A percentile compares a stretch with the other conserved stretches of the same genome.
Conservation (phyloP, 2,329 filamentous ascomycete species). For the Acephala macrosclerotiorum region DNA sequence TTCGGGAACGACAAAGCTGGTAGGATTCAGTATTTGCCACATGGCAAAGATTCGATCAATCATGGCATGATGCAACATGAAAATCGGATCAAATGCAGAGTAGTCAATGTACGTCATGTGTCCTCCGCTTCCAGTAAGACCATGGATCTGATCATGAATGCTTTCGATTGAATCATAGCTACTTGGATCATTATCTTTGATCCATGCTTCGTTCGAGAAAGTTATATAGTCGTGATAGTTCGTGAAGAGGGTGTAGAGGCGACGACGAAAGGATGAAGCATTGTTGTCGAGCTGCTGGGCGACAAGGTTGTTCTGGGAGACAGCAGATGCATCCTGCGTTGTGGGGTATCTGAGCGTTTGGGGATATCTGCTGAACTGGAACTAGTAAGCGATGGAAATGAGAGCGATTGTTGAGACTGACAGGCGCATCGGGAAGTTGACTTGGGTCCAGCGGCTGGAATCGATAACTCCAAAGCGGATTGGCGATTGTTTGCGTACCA, state of each 20-base stretch:
- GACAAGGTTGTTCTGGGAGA: slow-evolving; percentile 66
- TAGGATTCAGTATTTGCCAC: slow-evolving; percentile 54
- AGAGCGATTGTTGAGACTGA: slow-evolving; percentile 47
- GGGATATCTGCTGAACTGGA: slow-evolving; percentile 64
- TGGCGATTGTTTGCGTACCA: slow-evolving; percentile 48
- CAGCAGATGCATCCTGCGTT: slow-evolving; percentile 49
- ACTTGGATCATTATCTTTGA: slow-evolving; percentile 47
- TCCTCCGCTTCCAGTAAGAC: slow-evolving; percentile 63
- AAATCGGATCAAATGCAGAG: slow-evolving; percentile 55
- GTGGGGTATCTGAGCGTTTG: slow-evolving; percentile 65
- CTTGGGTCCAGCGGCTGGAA: slow-evolving; percentile 52
- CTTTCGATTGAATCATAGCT: slow-evolving; percentile 71
- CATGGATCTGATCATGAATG: slow-evolving; percentile 69
- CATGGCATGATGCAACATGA: slow-evolving; percentile 62
- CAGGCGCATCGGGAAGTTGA: slow-evolving; percentile 66
- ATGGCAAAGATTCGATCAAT: slow-evolving; percentile 65
- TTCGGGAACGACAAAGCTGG: slow-evolving; percentile 44
- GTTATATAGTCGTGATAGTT: slow-evolving; percentile 63
- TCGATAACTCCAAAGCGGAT: slow-evolving; percentile 60
- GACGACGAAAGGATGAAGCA: slow-evolving; percentile 62
- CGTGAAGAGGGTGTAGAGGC: slow-evolving; percentile 72
- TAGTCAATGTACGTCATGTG: slow-evolving; percentile 53
- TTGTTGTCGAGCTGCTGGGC: slow-evolving; percentile 59
- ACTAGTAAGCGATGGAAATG: slow-evolving; percentile 2
- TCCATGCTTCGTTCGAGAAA: slow-evolving; percentile 74